Evolutionary conservation across 345 rosid species (phyloP).

Genomic region (Linum usitatissimum): DNA sequence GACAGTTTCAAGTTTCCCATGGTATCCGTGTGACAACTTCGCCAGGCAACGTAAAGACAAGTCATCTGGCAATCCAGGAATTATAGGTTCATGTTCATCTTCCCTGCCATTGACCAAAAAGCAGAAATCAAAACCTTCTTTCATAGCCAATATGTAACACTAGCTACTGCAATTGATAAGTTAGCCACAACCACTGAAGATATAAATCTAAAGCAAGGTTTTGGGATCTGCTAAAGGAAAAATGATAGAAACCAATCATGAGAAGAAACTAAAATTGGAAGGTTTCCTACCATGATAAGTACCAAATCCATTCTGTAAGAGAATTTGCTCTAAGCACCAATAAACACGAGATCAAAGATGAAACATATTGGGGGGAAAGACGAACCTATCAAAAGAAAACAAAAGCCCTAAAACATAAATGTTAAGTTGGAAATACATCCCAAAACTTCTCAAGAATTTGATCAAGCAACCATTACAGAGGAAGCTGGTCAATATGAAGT

Average conservation of each 20-base stretch:
- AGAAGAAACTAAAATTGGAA: too few relatives aligned
- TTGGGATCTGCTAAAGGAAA: background rate
- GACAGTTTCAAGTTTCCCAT: constrained; percentile 53
- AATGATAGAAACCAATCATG: background rate
- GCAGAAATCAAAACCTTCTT: background rate
- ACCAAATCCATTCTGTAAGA: background rate
- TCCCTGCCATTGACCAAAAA: constrained; percentile 30
- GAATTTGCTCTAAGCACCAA: background rate
- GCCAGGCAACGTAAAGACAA: constrained; percentile 63
- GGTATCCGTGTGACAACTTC: constrained; percentile 59
- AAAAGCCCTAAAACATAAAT: background rate
- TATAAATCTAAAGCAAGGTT: too few relatives aligned
- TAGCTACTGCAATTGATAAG: too few relatives aligned
- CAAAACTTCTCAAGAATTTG: background rate
- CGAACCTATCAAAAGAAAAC: background rate
- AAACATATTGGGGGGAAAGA: background rate
- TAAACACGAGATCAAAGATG: background rate
- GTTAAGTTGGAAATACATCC: too few relatives aligned
- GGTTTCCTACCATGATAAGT: background rate
- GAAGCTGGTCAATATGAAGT: background rate
- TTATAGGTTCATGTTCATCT: constrained; percentile 31
- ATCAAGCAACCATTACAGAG: background rate
- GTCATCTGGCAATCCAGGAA: constrained; percentile 78
- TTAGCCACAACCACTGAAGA: too few relatives aligned
- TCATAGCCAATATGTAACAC: background rate